Evolutionary conservation across 805 yeast genomes (phyloP).

Genomic region (Starmera quercuum): DNA sequence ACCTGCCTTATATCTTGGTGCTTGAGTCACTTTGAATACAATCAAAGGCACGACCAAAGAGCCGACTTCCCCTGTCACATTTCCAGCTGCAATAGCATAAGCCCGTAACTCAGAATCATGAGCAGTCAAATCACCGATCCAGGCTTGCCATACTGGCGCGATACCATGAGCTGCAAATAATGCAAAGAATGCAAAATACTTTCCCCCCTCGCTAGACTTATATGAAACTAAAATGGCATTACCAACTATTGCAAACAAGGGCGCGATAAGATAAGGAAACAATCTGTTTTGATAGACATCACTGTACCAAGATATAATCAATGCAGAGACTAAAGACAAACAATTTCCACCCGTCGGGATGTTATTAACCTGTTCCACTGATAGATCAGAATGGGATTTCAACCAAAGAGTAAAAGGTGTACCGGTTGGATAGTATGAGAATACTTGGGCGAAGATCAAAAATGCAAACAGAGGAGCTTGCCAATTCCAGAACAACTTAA

Average conservation of each 20-base stretch:
- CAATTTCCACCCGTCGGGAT: slow-evolving; percentile 9
- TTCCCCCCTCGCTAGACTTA: slow-evolving; percentile 12
- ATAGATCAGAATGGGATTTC: slow-evolving; percentile 2
- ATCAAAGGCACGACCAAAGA: slow-evolving; percentile 5
- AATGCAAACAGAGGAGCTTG: slow-evolving; percentile 1
- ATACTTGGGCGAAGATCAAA: neutral
- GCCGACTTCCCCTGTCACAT: slow-evolving; percentile 1
- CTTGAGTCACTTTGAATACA: slow-evolving; percentile 3
- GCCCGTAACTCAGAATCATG: slow-evolving; percentile 11
- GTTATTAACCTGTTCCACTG: slow-evolving; percentile 5
- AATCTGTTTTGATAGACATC: slow-evolving; percentile 3
- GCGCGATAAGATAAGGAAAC: neutral
- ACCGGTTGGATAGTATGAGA: neutral
- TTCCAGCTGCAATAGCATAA: slow-evolving; percentile 5
- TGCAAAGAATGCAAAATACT: slow-evolving; percentile 14
- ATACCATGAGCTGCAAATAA: slow-evolving; percentile 9
- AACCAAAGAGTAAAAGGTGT: slow-evolving; percentile 1
- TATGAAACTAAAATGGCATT: slow-evolving; percentile 13
- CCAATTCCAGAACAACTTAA: neutral
- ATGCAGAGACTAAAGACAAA: slow-evolving; percentile 1
- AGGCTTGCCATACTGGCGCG: slow-evolving; percentile 12
- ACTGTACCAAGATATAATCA: slow-evolving; percentile 2
- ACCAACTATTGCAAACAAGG: slow-evolving; percentile 8
- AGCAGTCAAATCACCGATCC: slow-evolving; percentile 10
- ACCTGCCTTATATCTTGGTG: slow-evolving; percentile 3